These are phyloP conservation scores for Sungouiozyma ichnusensis DNA, from an alignment of 805 yeast species.

Conservation along the genomic window DNA sequence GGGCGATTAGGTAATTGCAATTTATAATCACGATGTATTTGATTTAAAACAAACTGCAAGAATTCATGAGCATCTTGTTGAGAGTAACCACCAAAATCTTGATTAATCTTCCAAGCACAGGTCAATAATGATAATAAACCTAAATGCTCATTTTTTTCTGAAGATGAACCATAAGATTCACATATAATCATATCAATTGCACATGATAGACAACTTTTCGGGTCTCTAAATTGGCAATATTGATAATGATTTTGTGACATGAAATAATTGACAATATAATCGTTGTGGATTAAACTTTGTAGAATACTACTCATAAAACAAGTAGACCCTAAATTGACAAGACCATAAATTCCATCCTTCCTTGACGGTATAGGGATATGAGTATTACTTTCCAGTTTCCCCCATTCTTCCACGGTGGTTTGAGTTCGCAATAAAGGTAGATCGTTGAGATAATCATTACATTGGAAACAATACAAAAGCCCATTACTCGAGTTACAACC, in stretches of 20 bases:
- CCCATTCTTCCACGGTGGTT: conserved; percentile 22
- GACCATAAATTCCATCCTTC: conserved; percentile 73
- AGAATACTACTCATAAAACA: conserved; percentile 93
- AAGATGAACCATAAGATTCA: conserved; percentile 48
- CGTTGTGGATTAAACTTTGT: conserved; percentile 85
- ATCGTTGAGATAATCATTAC: conserved; percentile 63
- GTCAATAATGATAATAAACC: conserved; percentile 73
- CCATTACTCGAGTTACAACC: conserved; percentile 64
- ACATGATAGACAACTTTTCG: conserved; percentile 61
- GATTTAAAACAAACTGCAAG: conserved; percentile 84
- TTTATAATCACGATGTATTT: conserved; percentile 46
- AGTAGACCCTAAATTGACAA: conserved; percentile 91
- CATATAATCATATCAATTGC: conserved; percentile 70
- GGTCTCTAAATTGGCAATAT: conserved; percentile 21
- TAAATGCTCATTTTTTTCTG: conserved; percentile 38
- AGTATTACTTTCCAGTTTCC: conserved; percentile 14
- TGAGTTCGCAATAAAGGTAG: conserved; percentile 30
- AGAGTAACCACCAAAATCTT: conserved; percentile 84
- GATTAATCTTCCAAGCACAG: conserved; percentile 83
- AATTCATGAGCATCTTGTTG: conserved; percentile 99
- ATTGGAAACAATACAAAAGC: conserved; percentile 65
- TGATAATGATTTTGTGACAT: conserved; percentile 35
- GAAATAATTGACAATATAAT: conserved; percentile 68
- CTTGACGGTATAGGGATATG: conserved; percentile 34
- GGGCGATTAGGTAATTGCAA: conserved; percentile 7